Evolutionary conservation across 768 basidiomycete genomes (phyloP), one percentile per base, ranked within the genome.

Genomic region (Plicaturopsis crispa): DNA sequence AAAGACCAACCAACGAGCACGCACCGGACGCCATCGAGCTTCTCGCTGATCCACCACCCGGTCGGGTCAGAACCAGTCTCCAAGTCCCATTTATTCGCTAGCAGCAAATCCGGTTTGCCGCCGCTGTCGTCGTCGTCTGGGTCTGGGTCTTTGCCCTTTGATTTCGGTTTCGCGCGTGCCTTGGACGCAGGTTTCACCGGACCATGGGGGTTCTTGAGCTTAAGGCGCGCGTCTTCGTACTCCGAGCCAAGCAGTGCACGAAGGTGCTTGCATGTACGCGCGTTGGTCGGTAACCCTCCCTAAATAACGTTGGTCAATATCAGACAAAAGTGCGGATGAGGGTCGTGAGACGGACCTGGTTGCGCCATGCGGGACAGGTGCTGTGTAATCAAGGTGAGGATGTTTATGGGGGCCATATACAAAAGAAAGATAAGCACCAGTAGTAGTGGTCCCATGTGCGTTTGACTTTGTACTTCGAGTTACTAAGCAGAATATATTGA

Each of bases 11-110:
- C n/a, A 33, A n/a, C 22, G 5, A 18, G 16, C 5, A 43, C 66
- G n/a, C 43, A 75, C 75, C 75, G 59, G 23, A 78, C 74, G 40
- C 76, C 75, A 52, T 79, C 76, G 35, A 79, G 48, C 49, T 79
- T 78, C 47, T 79, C 75, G 3, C 72, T 75, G 21, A 76, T 67
- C 72, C 72, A 76, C 73, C 73, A 79, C 1, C 73, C 74, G 12
- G 66, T 65, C 1, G 74, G 74, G 48, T 79, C 75, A 14, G 60
- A 58, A 0, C 73, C 73, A 18, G 47, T 70, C 11, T 73, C 72
- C 3, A 74, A 40, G 37, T 77, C 73, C 74, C 73, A 77, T 37
- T 74, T 75, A 43, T 66, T 68, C 1, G 76, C 76, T 1, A 79
- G 57, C 36, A 79, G 55, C 2, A 79, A 53, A 6, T 64, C 64